Base-by-base conservation (phyloP, 495 filamentous ascomycete genomes). In the Halenospora varia region DNA sequence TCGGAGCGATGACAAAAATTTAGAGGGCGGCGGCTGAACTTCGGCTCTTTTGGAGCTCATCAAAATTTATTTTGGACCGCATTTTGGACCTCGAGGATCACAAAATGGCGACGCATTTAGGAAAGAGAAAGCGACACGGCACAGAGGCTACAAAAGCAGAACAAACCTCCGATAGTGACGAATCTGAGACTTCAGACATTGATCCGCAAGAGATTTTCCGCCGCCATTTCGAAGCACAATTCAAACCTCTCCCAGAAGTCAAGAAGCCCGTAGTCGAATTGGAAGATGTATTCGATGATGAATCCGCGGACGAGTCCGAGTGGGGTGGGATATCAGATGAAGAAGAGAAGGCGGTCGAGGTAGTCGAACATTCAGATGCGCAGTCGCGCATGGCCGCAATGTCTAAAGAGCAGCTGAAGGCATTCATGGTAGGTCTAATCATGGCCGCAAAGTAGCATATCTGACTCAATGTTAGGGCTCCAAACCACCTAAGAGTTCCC, bases 191-290 rank as follows among this genome's bases (percentile, higher is more conserved):
- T 8, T 20, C 40, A 3, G 54, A 57, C 45, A 10, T 65, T 8
- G 61, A 70, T 29, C 55, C 70, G 25, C 77, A 82, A 62, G 83
- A 80, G 54, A 73, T 88, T 29, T 84, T 98, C 60, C 83, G 83
- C 56, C 85, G 83, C 60, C 85, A 89, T 67, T 97, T 98, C 69
- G 94, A 97, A 71, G 82, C 87, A 9, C 84, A 86, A 63, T 97
- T 96, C 71, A 81, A 84, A 61, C 89, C 92, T 10, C 65, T 97
- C 19, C 75, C 77, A 59, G 62, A 58, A 61, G 57, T 67, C 48
- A 56, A 56, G 58, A 66, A 59, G 22, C 45, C 23, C 48, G 66
- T 45, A 57, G 55, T 25, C 29, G 63, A 53, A 22, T n/a, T n/a
- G n/a, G 54, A 59, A n/a, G 51, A 57, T 18, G 48, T 10, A 45